Evolutionary conservation across 768 basidiomycete genomes (phyloP).

Genomic region (Boletus tylopilopsis): DNA sequence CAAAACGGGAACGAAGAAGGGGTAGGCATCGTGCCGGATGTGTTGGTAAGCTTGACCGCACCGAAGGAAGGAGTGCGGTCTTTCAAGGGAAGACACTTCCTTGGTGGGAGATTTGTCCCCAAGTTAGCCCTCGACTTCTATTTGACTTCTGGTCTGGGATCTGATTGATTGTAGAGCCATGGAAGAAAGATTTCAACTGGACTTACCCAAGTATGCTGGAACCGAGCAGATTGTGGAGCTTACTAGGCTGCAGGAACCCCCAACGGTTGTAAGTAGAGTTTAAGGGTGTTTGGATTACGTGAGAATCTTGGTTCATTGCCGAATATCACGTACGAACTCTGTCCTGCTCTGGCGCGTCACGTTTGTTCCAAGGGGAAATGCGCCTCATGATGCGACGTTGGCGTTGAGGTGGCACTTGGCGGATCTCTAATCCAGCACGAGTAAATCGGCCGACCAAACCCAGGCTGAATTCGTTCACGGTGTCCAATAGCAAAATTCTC

Average conservation of each 20-base stretch:
- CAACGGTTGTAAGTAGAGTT: slow-evolving; percentile 10
- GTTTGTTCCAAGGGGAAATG: neutral
- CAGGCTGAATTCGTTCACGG: too few species aligned
- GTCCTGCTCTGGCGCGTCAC: neutral
- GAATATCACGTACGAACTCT: too few species aligned
- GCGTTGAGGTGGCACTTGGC: too few species aligned
- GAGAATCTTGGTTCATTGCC: too few species aligned
- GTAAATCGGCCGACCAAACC: too few species aligned
- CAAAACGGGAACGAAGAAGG: slow-evolving; percentile 62
- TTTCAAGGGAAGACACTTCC: slow-evolving; percentile 83
- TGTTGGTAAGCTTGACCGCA: slow-evolving; percentile 87
- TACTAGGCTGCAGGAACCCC: slow-evolving; percentile 7
- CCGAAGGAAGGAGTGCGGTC: slow-evolving; percentile 83
- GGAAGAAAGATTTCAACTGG: slow-evolving; percentile 70
- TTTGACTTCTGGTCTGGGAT: neutral
- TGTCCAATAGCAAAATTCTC: too few species aligned
- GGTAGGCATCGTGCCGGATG: slow-evolving; percentile 65
- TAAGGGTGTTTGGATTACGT: too few species aligned
- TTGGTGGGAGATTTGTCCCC: slow-evolving; percentile 92
- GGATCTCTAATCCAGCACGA: too few species aligned
- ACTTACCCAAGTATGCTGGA: slow-evolving; percentile 80
- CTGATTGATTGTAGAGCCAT: slow-evolving; percentile 46
- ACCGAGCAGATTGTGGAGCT: slow-evolving; percentile 85
- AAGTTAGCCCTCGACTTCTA: slow-evolving; percentile 48
- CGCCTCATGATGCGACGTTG: too few species aligned